These are phyloP conservation scores for Paramecium primaurelia DNA, from an alignment of 73 alveolate genomes.

Conservation along the genomic window DNA sequence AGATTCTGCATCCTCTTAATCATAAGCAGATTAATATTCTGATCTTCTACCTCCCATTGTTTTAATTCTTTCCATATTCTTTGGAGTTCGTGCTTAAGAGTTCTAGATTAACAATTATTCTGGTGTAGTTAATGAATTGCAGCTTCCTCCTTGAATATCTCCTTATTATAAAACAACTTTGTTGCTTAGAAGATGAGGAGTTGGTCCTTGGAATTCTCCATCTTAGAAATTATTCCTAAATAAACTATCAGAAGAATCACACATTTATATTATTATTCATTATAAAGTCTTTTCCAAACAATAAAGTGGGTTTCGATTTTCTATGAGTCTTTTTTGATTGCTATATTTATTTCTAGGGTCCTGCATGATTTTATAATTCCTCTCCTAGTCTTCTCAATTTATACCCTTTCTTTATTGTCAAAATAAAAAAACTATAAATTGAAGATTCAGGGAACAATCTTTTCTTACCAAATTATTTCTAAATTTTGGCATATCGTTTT, in stretches of 20 bases:
- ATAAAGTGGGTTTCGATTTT: not conserved
- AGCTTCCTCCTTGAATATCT: not conserved
- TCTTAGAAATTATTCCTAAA: not conserved
- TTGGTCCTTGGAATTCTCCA: not conserved
- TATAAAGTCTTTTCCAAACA: not conserved
- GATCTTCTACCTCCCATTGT: not conserved
- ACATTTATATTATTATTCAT: not conserved
- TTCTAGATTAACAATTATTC: not conserved
- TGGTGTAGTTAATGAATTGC: not conserved
- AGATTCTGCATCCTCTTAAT: not conserved
- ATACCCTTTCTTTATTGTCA: not conserved
- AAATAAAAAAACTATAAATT: not conserved
- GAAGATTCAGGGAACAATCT: slow-evolving; percentile 14
- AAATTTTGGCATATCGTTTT: not conserved
- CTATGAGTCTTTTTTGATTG: not conserved
- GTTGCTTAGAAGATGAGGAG: not conserved
- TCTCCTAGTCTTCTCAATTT: slow-evolving; percentile 15
- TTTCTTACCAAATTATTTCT: not conserved
- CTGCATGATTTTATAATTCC: not conserved
- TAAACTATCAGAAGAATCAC: not conserved
- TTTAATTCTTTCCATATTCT: not conserved
- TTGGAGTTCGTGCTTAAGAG: not conserved
- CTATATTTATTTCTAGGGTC: not conserved
- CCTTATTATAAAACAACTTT: not conserved
- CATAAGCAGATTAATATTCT: not conserved